Conservation (phyloP, 2,329 filamentous ascomycete species). For the Monilinia fructicola region DNA sequence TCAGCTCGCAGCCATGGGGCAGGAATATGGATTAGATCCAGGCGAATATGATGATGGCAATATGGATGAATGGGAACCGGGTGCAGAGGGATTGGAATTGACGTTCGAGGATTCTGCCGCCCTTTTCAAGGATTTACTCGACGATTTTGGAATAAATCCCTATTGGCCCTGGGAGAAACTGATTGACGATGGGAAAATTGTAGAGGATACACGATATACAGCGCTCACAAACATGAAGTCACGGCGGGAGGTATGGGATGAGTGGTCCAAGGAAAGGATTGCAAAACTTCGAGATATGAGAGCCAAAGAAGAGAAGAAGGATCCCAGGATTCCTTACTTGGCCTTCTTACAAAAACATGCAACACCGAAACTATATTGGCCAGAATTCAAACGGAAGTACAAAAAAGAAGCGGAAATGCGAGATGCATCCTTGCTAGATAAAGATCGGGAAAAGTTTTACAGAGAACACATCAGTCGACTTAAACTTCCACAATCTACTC, state of each 20-base stretch:
- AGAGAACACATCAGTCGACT: slow-evolving; percentile 69
- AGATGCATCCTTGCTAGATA: slow-evolving; percentile 67
- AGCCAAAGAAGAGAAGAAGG: slow-evolving; percentile 73
- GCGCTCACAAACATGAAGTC: slow-evolving; percentile 77
- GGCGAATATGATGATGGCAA: slow-evolving; percentile 72
- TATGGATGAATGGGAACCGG: slow-evolving; percentile 65
- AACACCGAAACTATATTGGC: slow-evolving; percentile 93
- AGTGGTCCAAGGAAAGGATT: slow-evolving; percentile 79
- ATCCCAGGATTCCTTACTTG: slow-evolving; percentile 81
- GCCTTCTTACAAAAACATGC: slow-evolving; percentile 78
- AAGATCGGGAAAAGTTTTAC: slow-evolving; percentile 77
- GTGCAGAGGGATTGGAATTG: slow-evolving; percentile 66
- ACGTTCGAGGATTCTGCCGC: slow-evolving; percentile 73
- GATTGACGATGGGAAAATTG: slow-evolving; percentile 75
- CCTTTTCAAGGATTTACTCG: slow-evolving; percentile 81
- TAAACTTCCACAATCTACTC: slow-evolving; percentile 62
- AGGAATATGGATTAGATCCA: slow-evolving; percentile 75
- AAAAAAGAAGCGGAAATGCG: slow-evolving; percentile 80
- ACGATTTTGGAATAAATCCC: slow-evolving; percentile 79
- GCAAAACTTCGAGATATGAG: slow-evolving; percentile 69
- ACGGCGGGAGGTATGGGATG: slow-evolving; percentile 78
- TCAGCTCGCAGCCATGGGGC: slow-evolving; percentile 85
- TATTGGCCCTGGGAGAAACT: slow-evolving; percentile 91
- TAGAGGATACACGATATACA: slow-evolving; percentile 86
- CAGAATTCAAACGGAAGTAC: slow-evolving; percentile 91